Evolutionary conservation across 1,284 basidiomycete species (phyloP).

Genomic region (Blastosporella zonata): DNA sequence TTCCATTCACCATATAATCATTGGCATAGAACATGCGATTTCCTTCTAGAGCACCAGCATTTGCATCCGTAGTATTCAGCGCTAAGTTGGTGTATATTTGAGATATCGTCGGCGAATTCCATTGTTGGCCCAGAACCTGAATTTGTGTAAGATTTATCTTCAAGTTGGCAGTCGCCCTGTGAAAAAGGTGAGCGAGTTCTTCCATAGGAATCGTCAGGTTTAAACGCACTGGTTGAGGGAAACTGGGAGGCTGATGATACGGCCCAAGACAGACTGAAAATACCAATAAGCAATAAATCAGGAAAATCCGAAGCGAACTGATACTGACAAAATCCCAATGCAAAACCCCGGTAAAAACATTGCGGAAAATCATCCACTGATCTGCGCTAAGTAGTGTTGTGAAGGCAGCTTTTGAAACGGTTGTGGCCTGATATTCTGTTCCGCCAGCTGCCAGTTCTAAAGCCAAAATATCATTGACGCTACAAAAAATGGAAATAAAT

Average conservation of each 20-base stretch:
- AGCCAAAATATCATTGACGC: constrained; percentile 49
- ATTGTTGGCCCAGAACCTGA: constrained; percentile 46
- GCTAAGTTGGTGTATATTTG: constrained; percentile 40
- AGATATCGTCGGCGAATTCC: constrained; percentile 44
- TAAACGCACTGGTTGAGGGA: constrained; percentile 50
- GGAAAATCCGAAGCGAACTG: background rate
- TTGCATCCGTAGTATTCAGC: constrained; percentile 42
- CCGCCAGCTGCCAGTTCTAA: constrained; percentile 51
- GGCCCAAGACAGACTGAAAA: constrained; percentile 50
- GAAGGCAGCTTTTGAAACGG: constrained; percentile 41
- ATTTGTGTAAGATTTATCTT: constrained; percentile 57
- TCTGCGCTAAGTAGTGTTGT: constrained; percentile 50
- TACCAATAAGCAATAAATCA: constrained; percentile 19
- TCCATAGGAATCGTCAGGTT: background rate
- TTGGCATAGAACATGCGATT: constrained; percentile 66
- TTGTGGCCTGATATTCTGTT: constrained; percentile 48
- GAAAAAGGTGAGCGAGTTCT: background rate
- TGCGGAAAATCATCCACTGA: constrained; percentile 67
- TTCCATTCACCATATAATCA: constrained; percentile 33
- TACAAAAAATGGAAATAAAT: constrained; percentile 36
- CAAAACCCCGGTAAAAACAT: constrained; percentile 48
- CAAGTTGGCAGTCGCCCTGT: constrained; percentile 53
- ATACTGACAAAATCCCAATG: constrained; percentile 63
- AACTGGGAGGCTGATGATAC: constrained; percentile 63
- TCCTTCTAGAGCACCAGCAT: constrained; percentile 53